Conservation (phyloP, 2,329 filamentous ascomycete species). For the Tolypocladium paradoxum region DNA sequence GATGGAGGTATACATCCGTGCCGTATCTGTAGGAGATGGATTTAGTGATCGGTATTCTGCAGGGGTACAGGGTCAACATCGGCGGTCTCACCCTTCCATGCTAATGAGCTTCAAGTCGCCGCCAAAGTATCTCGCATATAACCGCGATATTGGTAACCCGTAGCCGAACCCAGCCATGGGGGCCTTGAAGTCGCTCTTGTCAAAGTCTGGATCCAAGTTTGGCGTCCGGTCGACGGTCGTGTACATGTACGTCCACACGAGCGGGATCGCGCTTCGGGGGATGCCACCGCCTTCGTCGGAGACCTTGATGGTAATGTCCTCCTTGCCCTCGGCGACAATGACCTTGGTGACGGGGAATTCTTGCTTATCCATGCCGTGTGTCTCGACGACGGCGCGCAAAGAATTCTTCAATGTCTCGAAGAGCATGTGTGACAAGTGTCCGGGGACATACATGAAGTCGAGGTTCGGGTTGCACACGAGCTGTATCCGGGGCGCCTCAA, state of each 20-base stretch:
- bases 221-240: slow-evolving; percentile 96
- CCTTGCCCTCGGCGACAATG: slow-evolving; percentile 92
- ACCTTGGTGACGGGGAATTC: slow-evolving; percentile 96
- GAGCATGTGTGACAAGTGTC: slow-evolving; percentile 98
- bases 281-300: slow-evolving; percentile 95
- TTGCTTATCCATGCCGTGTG: slow-evolving; percentile 87
- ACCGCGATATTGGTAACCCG: slow-evolving; percentile 80
- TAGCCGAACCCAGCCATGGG: slow-evolving; percentile 99
- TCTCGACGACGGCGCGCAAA: slow-evolving; percentile 89
- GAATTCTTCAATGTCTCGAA: slow-evolving; percentile 99
- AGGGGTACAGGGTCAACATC: not conserved
- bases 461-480: slow-evolving; percentile 90
- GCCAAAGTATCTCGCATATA: slow-evolving; percentile 96
- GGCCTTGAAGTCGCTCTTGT: slow-evolving; percentile 98
- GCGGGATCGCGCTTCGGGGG: slow-evolving; percentile 79
- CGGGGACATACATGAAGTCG: slow-evolving; percentile 98
- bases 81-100: slow-evolving; percentile 80
- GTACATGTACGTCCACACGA: slow-evolving; percentile 99
- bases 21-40: slow-evolving; percentile 57
- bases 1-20: slow-evolving; percentile 95
- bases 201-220: slow-evolving; percentile 90
- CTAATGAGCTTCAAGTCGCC: slow-evolving; percentile 95
- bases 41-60: slow-evolving; percentile 5
- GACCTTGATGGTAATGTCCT: slow-evolving; percentile 98
- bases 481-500: slow-evolving; percentile 92